Conservation (phyloP, 148 eudicot species). For the Cornus controversa region DNA sequence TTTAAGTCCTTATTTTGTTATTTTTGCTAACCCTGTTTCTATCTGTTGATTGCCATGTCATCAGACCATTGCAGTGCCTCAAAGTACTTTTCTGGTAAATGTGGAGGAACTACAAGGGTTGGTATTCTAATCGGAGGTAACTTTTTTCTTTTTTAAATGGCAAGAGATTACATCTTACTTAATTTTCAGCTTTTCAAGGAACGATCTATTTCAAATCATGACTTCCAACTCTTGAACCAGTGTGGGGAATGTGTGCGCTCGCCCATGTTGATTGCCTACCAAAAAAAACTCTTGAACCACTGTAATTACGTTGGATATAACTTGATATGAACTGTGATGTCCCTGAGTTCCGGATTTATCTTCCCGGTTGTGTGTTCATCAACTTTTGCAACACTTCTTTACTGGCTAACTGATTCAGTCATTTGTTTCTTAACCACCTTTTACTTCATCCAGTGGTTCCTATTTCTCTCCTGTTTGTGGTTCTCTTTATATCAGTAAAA, state of each 20-base stretch:
- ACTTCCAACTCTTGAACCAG: background rate
- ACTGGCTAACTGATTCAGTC: background rate
- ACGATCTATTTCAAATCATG: background rate
- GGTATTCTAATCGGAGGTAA: conserved; percentile 80
- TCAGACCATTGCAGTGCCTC: conserved; percentile 39
- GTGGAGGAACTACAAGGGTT: conserved; percentile 28
- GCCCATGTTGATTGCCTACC: no score
- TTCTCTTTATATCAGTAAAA: no score
- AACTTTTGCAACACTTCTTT: background rate
- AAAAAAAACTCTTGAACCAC: no score
- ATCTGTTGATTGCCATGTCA: conserved; percentile 12
- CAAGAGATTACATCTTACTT: background rate
- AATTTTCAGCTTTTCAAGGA: background rate
- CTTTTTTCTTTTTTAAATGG: background rate
- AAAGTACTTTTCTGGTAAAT: conserved; percentile 25
- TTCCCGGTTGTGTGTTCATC: background rate
- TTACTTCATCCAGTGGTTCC: background rate
- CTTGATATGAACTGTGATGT: background rate
- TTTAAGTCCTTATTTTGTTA: background rate
- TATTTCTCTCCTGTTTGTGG: background rate
- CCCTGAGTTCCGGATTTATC: background rate
- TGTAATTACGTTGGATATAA: background rate
- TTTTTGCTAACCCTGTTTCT: background rate
- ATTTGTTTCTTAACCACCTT: background rate
- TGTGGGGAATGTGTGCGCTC: no score